A percentile compares a stretch with the other conserved stretches of the same genome.
Evolutionary conservation across 2,329 filamentous ascomycete genomes (phyloP).

Genomic region (Diaporthe sp.): DNA sequence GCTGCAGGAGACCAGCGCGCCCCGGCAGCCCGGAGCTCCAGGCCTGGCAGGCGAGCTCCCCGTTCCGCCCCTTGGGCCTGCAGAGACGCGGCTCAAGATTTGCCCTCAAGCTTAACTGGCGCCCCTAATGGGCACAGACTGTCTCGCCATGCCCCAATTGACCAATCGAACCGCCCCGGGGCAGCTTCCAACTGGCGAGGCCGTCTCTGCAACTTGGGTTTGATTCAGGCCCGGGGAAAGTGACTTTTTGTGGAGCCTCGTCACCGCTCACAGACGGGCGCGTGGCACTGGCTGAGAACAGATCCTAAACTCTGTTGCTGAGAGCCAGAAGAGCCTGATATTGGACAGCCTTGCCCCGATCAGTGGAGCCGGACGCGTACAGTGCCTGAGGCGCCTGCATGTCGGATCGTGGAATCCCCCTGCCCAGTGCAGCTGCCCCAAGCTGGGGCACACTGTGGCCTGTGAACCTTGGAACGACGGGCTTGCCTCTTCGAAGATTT

Average conservation of each 20-base stretch:
- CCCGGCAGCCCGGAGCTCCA: conserved; percentile 26
- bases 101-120: conserved; percentile 32
- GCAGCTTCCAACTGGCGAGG: conserved; percentile 30
- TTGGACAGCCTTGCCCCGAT: conserved; percentile 37
- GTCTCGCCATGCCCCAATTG: conserved; percentile 34
- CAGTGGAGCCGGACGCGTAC: conserved; percentile 36
- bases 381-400: conserved; percentile 31
- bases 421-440: conserved; percentile 28
- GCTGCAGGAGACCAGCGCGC: conserved; percentile 14
- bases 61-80: conserved; percentile 17
- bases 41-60: not conserved
- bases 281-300: conserved; percentile 23
- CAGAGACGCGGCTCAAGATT: conserved; percentile 22
- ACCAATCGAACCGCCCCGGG: conserved; percentile 31
- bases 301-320: conserved; percentile 23
- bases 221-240: conserved; percentile 32
- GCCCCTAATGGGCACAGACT: conserved; percentile 31
- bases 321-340: conserved; percentile 2
- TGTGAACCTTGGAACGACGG: conserved; percentile 30
- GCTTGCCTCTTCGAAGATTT: conserved; percentile 37
- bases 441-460: conserved; percentile 38
- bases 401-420: conserved; percentile 22
- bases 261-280: conserved; percentile 38
- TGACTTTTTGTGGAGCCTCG: conserved; percentile 38
- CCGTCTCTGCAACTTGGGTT: conserved; percentile 29